Conservation (phyloP, 1,284 basidiomycete genomes). For the Phellopilus nigrolimitatus region DNA sequence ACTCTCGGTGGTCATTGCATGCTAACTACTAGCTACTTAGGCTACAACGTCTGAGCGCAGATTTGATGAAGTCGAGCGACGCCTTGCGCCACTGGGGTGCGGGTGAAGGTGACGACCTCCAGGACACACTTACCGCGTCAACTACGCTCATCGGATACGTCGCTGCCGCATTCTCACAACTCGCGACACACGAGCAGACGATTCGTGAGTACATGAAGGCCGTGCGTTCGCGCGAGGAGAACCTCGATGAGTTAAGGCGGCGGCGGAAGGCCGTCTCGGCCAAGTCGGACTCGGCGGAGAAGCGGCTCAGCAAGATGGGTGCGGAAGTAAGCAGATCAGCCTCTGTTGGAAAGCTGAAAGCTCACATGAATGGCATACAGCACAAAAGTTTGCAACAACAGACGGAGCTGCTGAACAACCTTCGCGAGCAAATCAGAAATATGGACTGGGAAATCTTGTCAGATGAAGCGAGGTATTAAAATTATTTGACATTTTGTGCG, state of each 20-base stretch:
- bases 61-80: slow-evolving; percentile 71
- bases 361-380: slow-evolving; percentile 23
- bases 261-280: slow-evolving; percentile 61
- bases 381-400: slow-evolving; percentile 82
- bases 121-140: slow-evolving; percentile 50
- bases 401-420: slow-evolving; percentile 67
- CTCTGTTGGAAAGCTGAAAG: background rate
- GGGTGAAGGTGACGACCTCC: slow-evolving; percentile 85
- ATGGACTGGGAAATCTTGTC: slow-evolving; percentile 82
- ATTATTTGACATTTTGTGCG: background rate
- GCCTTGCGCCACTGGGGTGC: slow-evolving; percentile 75
- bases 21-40: slow-evolving; percentile 31
- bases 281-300: slow-evolving; percentile 85
- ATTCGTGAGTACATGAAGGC: slow-evolving; percentile 76
- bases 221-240: slow-evolving; percentile 82
- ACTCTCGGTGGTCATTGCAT: background rate
- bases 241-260: slow-evolving; percentile 71
- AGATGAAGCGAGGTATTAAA: slow-evolving; percentile 57
- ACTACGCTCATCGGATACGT: slow-evolving; percentile 69
- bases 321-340: slow-evolving; percentile 44
- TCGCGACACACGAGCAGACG: slow-evolving; percentile 68
- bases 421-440: slow-evolving; percentile 74
- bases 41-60: slow-evolving; percentile 58
- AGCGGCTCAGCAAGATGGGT: slow-evolving; percentile 87
- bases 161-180: slow-evolving; percentile 63